Evolutionary conservation across 2,329 filamentous ascomycete species (phyloP), one percentile per base, ranked within the genome.

Genomic region (Ambrosiella xylebori): DNA sequence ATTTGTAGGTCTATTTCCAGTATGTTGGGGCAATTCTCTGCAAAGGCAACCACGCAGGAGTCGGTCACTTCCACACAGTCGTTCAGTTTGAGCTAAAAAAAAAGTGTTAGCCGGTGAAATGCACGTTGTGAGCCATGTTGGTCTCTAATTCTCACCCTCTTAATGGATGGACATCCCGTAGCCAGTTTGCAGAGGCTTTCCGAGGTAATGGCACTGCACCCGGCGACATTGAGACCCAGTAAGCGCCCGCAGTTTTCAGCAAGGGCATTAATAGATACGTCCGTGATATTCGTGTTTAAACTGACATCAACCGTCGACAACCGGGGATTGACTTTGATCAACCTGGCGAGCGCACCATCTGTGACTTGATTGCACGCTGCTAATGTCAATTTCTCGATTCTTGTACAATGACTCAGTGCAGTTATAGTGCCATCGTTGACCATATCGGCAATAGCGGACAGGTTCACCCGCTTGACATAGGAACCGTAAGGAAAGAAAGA

Each of bases 1-100:
- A 88, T 85, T 64, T 95, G 87, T 12, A 98, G 79, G 68, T 98
- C 93, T 61, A 98, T 95, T 70, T 98, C 93, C 62, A 98, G 82
- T 38, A 98, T 89, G 63, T 95, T 91, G 11, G 84, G 87, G 68
- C 91, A 96, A 70, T 94, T 81, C 51, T 83, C 76, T 5, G 93
- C 91, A 67, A 98, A 94, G 2, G 89, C 86, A 60, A 87, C 74
- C 62, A 97, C 84, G 6, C 89, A 84, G 54, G 78, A 76, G 67
- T 97, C 88, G 44, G 85, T 88, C 39, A 96, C 74, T 69, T 95
- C 86, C n/a, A 72, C 70, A 67, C 93, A 95, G 59, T 90, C 86
- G 69, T 97, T 98, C 61, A 98, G 78, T 79, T 98, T 98, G 64
- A 98, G 78, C 82, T 93, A 45, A 45, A 27, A 8, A 41, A 6